Conservation (phyloP, 306 rosid species). For the Cajanus cajan region DNA sequence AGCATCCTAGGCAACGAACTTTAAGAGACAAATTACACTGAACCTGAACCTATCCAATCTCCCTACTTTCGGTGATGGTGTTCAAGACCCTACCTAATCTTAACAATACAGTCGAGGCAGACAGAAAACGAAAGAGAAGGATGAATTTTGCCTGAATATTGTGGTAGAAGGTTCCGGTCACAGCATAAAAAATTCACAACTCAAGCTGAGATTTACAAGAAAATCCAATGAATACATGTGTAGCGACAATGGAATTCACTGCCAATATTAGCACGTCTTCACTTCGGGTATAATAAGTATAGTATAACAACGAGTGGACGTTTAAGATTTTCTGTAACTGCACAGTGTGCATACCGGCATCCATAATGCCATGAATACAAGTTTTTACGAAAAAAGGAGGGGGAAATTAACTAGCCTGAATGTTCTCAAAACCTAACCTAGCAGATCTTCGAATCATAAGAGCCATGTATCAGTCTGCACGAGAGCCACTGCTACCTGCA, state of each 20-base stretch:
- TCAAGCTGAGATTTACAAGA: conserved; percentile 11
- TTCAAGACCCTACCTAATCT: neutral
- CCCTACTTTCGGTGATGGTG: neutral
- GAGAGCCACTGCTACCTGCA: conserved; percentile 43
- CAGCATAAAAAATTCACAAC: conserved; percentile 13
- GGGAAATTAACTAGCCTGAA: conserved; percentile 39
- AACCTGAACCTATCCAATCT: neutral
- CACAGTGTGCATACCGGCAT: conserved; percentile 31
- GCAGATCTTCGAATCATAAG: conserved; percentile 28
- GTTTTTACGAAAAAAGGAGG: conserved; percentile 12
- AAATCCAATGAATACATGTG: conserved; percentile 31
- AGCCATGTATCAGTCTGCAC: conserved; percentile 43
- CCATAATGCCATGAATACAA: conserved; percentile 32
- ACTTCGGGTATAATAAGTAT: too few species aligned
- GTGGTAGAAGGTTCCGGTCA: neutral
- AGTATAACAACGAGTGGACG: conserved; percentile 16
- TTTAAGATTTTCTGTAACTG: conserved; percentile 31
- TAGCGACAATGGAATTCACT: conserved; percentile 35
- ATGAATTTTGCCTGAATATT: neutral
- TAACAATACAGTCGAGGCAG: neutral
- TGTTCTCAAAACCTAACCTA: conserved; percentile 40
- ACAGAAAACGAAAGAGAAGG: neutral
- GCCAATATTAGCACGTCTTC: conserved; percentile 27
- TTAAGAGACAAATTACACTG: neutral
- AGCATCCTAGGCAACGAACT: neutral